Percentiles rank a stretch among this genome's conserved stretches.
phyloP scores from a whole-genome alignment of 805 yeast genomes.

The Suhomyces tanzawaensis region DNA sequence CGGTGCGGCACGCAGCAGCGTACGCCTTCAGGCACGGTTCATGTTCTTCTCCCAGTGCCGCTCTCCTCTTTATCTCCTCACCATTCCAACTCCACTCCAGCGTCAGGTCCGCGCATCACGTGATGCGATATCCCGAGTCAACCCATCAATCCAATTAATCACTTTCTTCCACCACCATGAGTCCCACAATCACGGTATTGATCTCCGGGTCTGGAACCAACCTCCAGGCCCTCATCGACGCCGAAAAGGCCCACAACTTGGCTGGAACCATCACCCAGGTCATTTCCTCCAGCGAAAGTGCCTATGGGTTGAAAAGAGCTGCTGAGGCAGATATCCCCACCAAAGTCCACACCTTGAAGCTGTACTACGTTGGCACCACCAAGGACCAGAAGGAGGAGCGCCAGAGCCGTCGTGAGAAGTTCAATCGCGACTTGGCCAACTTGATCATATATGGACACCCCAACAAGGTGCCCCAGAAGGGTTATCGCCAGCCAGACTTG shows the following conservation, averaged over 20 bases:
- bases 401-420: constrained; percentile 57
- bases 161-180: constrained; percentile 5
- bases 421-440: constrained; percentile 76
- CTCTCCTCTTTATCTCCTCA: neutral
- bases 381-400: constrained; percentile 65
- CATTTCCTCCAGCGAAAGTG: constrained; percentile 80
- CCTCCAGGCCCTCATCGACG: constrained; percentile 89
- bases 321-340: constrained; percentile 66
- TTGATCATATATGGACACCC: constrained; percentile 51
- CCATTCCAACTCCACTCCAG: neutral
- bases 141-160: neutral
- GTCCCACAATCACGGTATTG: constrained; percentile 57
- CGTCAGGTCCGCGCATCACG: neutral
- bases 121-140: constrained; percentile 12
- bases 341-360: constrained; percentile 64
- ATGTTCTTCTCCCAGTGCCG: neutral
- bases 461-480: constrained; percentile 10
- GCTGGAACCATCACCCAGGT: constrained; percentile 59
- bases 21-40: too few species aligned
- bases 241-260: constrained; percentile 41
- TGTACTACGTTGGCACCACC: constrained; percentile 71
- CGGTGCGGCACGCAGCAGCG: too few species aligned
- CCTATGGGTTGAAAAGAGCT: constrained; percentile 86
- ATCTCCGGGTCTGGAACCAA: constrained; percentile 97
- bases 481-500: constrained; percentile 64